A percentile compares a stretch with the other conserved stretches of the same genome.
Conservation (phyloP, 345 rosid genomes). For the Citrus inodora region DNA sequence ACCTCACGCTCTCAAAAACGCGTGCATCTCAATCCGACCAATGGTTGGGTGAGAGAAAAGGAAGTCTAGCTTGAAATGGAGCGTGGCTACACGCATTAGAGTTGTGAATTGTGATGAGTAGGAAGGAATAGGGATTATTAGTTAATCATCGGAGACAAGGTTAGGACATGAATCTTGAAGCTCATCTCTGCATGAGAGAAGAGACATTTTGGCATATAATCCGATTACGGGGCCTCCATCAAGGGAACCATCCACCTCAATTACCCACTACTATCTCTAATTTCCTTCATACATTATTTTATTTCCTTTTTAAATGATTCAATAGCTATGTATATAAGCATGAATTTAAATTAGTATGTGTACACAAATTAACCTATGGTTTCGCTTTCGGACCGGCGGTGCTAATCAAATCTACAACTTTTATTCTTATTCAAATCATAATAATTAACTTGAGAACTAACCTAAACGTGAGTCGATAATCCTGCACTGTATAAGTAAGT, state of each 20-base stretch:
- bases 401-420: no score
- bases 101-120: not conserved
- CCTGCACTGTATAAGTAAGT: no score
- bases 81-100: not conserved
- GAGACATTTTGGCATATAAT: slow-evolving; percentile 38
- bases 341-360: no score
- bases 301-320: not conserved
- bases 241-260: slow-evolving; percentile 32
- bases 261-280: not conserved
- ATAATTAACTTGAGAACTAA: no score
- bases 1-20: not conserved
- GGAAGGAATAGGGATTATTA: not conserved
- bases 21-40: not conserved
- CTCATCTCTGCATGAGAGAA: slow-evolving; percentile 3
- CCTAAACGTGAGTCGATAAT: no score
- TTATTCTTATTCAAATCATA: no score
- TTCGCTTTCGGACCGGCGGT: no score
- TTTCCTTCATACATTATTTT: not conserved
- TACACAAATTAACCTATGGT: no score
- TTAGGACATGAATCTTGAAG: slow-evolving; percentile 29
- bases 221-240: slow-evolving; percentile 21
- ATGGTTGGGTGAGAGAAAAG: not conserved
- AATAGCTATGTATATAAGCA: not conserved
- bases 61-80: not conserved
- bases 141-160: slow-evolving; percentile 24